Percentiles rank a stretch among this genome's conserved stretches.
phyloP scores from a whole-genome alignment of 805 yeast genomes.

The Wickerhamiella hasegawae region DNA sequence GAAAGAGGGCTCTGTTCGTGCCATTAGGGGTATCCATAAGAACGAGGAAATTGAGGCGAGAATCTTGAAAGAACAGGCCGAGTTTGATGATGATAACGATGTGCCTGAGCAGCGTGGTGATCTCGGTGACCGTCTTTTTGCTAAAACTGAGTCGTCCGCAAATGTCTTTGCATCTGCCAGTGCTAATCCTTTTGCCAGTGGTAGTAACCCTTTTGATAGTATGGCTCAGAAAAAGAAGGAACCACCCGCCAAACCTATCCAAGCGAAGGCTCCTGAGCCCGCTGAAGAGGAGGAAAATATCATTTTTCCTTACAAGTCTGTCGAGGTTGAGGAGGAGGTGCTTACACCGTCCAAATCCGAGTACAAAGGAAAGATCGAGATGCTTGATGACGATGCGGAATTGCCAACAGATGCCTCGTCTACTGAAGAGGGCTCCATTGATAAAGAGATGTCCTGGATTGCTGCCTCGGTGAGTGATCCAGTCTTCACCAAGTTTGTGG shows the following conservation, averaged over 20 bases:
- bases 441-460: conserved; percentile 8
- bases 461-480: conserved; percentile 37
- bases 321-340: conserved; percentile 60
- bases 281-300: conserved; percentile 23
- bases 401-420: conserved; percentile 26
- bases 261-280: conserved; percentile 7
- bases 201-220: background rate
- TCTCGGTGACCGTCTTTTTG: conserved; percentile 9
- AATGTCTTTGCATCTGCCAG: no score
- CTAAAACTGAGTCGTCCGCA: background rate
- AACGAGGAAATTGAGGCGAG: conserved; percentile 30
- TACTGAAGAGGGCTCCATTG: conserved; percentile 7
- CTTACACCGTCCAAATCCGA: conserved; percentile 35
- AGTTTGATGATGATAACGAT: conserved; percentile 22
- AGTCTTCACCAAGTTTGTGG: conserved; percentile 64
- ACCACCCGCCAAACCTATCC: background rate
- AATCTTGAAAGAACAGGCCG: conserved; percentile 25
- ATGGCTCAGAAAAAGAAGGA: background rate
- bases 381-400: conserved; percentile 5
- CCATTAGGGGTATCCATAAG: conserved; percentile 58
- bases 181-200: conserved; percentile 12
- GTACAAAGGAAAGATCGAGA: conserved; percentile 30
- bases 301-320: conserved; percentile 43
- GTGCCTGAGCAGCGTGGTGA: no score
- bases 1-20: conserved; percentile 53